Evolutionary conservation across 768 basidiomycete genomes (phyloP), one percentile per base, ranked within the genome.

Genomic region (Amanita subjunquillea): DNA sequence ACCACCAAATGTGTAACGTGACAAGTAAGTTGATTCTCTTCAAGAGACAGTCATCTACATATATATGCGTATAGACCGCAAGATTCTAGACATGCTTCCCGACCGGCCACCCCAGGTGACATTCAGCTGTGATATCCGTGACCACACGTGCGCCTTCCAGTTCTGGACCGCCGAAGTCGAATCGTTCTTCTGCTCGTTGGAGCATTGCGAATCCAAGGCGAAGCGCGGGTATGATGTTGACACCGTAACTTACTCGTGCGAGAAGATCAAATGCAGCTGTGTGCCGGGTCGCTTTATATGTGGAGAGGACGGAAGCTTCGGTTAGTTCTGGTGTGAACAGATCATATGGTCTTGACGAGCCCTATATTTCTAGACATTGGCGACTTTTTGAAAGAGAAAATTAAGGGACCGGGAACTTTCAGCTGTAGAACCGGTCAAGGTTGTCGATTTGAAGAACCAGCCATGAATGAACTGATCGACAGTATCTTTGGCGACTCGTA

Each of bases 1-100:
- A 96, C 58, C 91, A 93, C 67, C 95, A 99, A 66, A 91, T 96
- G 83, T 99, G 96, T 69, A 82, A 97, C 65, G 94, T 99, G 32
- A 99, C 96, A 8, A 98, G 93, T 95, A 62, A 60, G 91, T 74
- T 5, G 22, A 37, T 3, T 32, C 7, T 32, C 30, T 10, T 10
- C 38, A 15, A 51, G 42, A 23, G 13, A 95, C 92, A 97, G 13
- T 13, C 4, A 34, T 17, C 17, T 13, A 34, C 3, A 34, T 5
- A 13, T 34, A 13, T 5, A 13, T 34, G 12, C 13, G 34, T 13
- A 1, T 13, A 34, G 34, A 34, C 69, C 83, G 88, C 44, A 96
- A 96, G 69, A 97, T 98, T 58, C 72, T 96, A 55, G 95, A 96
- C 62, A 90, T 97, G 65, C 71, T 77, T n/a, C 87, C 90, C 0